Evolutionary conservation across 2,329 filamentous ascomycete species (phyloP).

Genomic region (Pseudogymnoascus sp.): DNA sequence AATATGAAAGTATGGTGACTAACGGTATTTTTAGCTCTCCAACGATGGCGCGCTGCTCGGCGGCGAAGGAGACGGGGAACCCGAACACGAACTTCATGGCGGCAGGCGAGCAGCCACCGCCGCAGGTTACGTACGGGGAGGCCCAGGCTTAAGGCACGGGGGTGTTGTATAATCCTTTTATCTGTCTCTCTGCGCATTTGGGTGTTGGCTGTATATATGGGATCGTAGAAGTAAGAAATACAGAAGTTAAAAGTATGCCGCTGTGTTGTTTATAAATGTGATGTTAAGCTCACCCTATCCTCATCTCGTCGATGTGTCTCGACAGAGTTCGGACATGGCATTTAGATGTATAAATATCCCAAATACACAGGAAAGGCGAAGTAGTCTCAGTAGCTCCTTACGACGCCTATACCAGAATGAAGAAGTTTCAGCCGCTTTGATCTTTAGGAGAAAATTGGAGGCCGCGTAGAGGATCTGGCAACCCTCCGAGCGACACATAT

Average conservation of each 20-base stretch:
- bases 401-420: too few relatives aligned
- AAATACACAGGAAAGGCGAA: too few relatives aligned
- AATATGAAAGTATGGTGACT: conserved; percentile 10
- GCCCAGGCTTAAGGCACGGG: conserved; percentile 15
- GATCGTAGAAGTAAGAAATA: conserved; percentile 13
- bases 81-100: conserved; percentile 75
- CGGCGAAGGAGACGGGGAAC: conserved; percentile 77
- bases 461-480: too few relatives aligned
- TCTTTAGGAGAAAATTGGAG: too few relatives aligned
- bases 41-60: conserved; percentile 96
- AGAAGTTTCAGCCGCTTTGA: too few relatives aligned
- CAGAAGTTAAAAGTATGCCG: conserved; percentile 8
- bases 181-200: conserved; percentile 19
- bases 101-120: conserved; percentile 41
- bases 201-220: conserved; percentile 32
- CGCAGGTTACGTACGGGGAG: conserved; percentile 26
- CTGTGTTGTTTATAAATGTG: background rate
- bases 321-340: background rate
- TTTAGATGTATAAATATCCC: too few relatives aligned
- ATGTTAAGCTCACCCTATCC: background rate
- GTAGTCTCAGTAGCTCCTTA: too few relatives aligned
- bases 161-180: conserved; percentile 22
- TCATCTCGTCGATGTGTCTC: background rate
- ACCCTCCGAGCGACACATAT: background rate
- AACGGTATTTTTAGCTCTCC: conserved; percentile 58